Percentiles rank a stretch among this genome's conserved stretches.
These are phyloP conservation scores for Acidiella bohemica DNA, from an alignment of 495 filamentous ascomycete species.

Conservation along the genomic window DNA sequence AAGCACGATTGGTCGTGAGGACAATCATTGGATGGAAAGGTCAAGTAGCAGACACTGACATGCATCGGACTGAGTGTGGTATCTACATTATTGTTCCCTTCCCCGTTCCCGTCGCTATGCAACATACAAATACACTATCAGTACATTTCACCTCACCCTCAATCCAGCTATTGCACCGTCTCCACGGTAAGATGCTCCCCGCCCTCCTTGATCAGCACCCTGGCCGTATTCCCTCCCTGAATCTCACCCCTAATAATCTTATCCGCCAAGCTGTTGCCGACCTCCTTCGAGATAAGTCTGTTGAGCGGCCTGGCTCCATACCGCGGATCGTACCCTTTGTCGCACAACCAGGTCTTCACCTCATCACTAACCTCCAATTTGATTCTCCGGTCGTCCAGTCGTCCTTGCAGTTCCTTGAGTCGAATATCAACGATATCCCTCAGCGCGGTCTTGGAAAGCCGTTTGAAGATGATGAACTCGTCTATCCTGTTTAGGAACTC, in stretches of 20 bases:
- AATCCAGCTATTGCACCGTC: constrained; percentile 9
- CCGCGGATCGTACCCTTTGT: constrained; percentile 75
- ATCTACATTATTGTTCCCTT: no score
- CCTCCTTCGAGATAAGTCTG: constrained; percentile 72
- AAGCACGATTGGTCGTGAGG: no score
- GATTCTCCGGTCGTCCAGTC: constrained; percentile 81
- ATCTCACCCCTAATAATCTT: constrained; percentile 81
- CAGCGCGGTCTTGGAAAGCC: constrained; percentile 62
- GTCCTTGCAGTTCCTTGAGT: constrained; percentile 64
- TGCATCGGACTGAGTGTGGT: no score
- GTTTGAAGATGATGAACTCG: constrained; percentile 90
- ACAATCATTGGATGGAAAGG: no score
- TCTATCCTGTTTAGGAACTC: constrained; percentile 96
- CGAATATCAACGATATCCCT: constrained; percentile 90
- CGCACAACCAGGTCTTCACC: constrained; percentile 73
- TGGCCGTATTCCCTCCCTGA: constrained; percentile 55
- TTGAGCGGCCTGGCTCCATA: constrained; percentile 93
- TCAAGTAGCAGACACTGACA: no score
- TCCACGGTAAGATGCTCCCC: constrained; percentile 40
- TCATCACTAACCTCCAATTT: constrained; percentile 53
- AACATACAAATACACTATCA: no score
- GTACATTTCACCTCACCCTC: no score
- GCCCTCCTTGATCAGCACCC: constrained; percentile 48
- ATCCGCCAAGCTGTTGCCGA: constrained; percentile 78
- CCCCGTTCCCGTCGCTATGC: no score